Conservation (phyloP, 75 land plant species). For the Ceratopteris richardii region DNA sequence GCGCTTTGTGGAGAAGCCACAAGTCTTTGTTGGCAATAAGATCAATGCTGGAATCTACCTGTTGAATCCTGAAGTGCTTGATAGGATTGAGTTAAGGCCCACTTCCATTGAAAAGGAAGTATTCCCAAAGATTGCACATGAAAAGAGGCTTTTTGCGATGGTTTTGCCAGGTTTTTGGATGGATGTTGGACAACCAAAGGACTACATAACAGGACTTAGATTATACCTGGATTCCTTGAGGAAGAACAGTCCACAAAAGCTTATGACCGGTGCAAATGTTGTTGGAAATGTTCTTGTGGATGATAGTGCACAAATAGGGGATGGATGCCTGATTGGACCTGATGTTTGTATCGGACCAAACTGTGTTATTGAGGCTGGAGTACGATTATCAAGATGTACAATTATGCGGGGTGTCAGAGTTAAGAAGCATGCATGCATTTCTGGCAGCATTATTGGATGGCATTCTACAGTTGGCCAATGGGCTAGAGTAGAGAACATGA, state of each 20-base stretch:
- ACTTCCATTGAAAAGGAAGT: conserved; percentile 44
- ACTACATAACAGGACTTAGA: conserved; percentile 27
- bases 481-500: conserved; percentile 45
- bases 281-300: conserved; percentile 35
- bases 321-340: conserved; percentile 39
- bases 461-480: conserved; percentile 39
- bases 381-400: conserved; percentile 33
- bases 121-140: conserved; percentile 33
- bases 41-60: conserved; percentile 45
- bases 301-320: conserved; percentile 30
- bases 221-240: conserved; percentile 35
- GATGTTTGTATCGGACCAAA: conserved; percentile 40
- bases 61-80: conserved; percentile 24
- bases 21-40: conserved; percentile 40
- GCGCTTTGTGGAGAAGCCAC: conserved; percentile 45
- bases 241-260: conserved; percentile 18
- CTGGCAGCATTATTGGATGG: conserved; percentile 39
- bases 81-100: conserved; percentile 34
- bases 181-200: conserved; percentile 41
- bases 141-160: conserved; percentile 32
- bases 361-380: conserved; percentile 33
- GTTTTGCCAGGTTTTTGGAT: conserved; percentile 46
- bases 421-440: conserved; percentile 42
- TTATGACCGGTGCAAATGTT: conserved; percentile 11
- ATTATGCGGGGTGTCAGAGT: conserved; percentile 41